A percentile compares a stretch with the other conserved stretches of the same genome.
Evolutionary conservation across 148 eudicot species (phyloP).

Genomic region (Beta vulgaris): DNA sequence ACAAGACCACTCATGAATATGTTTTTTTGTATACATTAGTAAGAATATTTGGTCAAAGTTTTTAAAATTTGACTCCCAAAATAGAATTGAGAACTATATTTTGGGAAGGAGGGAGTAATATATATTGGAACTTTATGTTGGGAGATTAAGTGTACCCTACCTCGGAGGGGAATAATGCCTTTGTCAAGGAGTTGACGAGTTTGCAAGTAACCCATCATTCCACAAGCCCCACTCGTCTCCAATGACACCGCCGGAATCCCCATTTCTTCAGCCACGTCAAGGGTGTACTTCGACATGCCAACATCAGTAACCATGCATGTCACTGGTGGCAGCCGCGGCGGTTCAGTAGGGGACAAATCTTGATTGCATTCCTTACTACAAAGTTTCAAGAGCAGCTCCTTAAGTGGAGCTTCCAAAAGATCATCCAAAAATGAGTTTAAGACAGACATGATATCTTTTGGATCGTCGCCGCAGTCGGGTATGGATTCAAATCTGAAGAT

Average conservation of each 20-base stretch:
- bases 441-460: not conserved
- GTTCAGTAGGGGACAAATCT: no score
- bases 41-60: no score
- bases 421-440: not conserved
- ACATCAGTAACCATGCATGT: constrained; percentile 2
- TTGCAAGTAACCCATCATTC: constrained; percentile 1
- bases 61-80: no score
- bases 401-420: not conserved
- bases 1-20: no score
- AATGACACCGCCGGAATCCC: constrained; percentile 4
- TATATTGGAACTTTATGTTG: no score
- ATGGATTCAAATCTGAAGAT: constrained; percentile 2
- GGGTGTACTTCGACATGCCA: not conserved
- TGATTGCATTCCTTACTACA: no score
- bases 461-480: not conserved
- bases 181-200: constrained; percentile 6
- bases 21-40: no score
- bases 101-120: no score
- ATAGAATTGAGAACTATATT: no score
- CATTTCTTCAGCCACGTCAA: constrained; percentile 2
- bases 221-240: constrained; percentile 4
- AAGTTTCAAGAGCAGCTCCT: constrained; percentile 7
- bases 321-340: not conserved
- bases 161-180: constrained; percentile 23
- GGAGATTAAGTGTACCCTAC: no score